phyloP scores from a whole-genome alignment of 495 filamentous ascomycete species.

The Hyaloscypha variabilis region DNA sequence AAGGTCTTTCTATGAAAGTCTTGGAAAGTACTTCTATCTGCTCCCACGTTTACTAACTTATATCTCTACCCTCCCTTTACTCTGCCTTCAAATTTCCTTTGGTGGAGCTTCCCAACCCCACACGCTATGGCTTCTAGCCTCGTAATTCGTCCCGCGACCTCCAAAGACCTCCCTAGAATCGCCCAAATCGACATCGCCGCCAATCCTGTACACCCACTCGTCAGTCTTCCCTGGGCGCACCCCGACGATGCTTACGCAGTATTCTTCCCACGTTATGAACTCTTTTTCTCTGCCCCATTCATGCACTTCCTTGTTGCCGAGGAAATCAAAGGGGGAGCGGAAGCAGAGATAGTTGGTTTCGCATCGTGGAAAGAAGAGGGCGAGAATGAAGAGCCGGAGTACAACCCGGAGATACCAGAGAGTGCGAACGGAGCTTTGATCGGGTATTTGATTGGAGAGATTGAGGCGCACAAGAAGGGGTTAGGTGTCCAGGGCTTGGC shows the following conservation, averaged over 20 bases:
- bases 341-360: no score
- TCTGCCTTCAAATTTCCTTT: no score
- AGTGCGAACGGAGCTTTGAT: not conserved
- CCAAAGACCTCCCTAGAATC: not conserved
- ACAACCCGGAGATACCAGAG: not conserved
- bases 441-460: not conserved
- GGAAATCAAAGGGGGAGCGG: no score
- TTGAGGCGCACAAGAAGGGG: not conserved
- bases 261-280: not conserved
- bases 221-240: not conserved
- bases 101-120: no score
- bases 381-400: not conserved
- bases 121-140: no score
- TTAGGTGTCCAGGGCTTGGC: no score
- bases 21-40: no score
- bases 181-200: not conserved
- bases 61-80: no score
- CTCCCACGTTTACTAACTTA: no score
- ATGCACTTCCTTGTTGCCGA: not conserved
- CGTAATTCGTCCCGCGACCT: not conserved
- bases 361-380: no score
- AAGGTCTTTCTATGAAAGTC: no score
- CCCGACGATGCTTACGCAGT: not conserved
- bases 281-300: not conserved
- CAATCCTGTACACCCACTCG: not conserved